phyloP scores from a whole-genome alignment of 2,329 filamentous ascomycete genomes.

The Coniochaeta prunicola region DNA sequence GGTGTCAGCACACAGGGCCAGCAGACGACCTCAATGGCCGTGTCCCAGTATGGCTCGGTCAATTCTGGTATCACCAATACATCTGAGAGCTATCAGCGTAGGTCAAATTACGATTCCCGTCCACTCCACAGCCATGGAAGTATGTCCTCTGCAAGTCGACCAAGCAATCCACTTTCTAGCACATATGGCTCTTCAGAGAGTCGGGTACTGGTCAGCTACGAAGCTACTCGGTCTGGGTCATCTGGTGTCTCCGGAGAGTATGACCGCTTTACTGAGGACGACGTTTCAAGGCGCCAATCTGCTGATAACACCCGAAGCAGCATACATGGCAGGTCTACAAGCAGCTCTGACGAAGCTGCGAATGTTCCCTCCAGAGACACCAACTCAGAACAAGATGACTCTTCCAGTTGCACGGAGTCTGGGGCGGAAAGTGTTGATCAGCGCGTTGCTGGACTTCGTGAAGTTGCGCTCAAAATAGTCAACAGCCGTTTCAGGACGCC shows the following conservation, averaged over 20 bases:
- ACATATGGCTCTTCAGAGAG: neutral
- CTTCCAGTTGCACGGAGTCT: neutral
- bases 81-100: neutral
- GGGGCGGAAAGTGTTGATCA: neutral
- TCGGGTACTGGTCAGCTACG: neutral
- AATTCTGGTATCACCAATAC: neutral
- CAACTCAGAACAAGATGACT: neutral
- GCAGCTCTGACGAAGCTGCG: neutral
- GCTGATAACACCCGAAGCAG: neutral
- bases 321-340: no score
- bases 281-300: neutral
- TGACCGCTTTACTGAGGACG: neutral
- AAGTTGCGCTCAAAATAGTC: neutral
- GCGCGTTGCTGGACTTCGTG: neutral
- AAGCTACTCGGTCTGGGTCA: neutral
- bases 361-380: neutral
- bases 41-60: neutral
- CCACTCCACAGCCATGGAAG: no score
- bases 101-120: neutral
- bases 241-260: neutral
- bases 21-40: neutral
- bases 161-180: neutral
- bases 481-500: neutral
- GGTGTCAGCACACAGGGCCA: conserved; percentile 11
- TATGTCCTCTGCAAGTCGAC: neutral